phyloP scores from a whole-genome alignment of 257 asterid species.

The Jaltomata sinuosa region DNA sequence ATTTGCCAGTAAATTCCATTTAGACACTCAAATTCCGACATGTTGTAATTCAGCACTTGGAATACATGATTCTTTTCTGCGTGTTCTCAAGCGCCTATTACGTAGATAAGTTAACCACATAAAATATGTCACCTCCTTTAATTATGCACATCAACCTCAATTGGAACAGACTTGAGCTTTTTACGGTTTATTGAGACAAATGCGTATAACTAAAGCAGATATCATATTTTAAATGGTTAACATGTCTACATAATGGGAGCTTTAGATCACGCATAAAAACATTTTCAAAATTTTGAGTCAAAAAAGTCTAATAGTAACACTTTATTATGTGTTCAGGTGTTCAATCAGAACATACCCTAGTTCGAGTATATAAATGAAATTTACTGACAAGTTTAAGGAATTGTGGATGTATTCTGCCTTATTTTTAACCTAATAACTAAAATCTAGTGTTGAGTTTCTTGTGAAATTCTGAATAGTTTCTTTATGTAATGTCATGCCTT shows the following conservation, averaged over 20 bases:
- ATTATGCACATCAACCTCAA: not conserved
- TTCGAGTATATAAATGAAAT: not conserved
- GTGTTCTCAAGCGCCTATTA: not conserved
- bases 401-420: not conserved
- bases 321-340: not conserved
- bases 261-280: too few species aligned
- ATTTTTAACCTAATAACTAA: not conserved
- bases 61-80: not conserved
- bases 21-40: too few species aligned
- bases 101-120: not conserved
- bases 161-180: not conserved
- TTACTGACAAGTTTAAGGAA: not conserved
- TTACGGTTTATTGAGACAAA: too few species aligned
- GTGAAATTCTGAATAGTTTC: not conserved
- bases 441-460: not conserved
- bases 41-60: too few species aligned
- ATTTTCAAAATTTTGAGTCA: not conserved
- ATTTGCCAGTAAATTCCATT: too few species aligned
- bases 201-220: too few species aligned
- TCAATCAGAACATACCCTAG: not conserved
- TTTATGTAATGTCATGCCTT: conserved; percentile 6
- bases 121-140: too few species aligned
- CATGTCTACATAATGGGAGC: too few species aligned
- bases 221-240: too few species aligned
- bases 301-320: not conserved